Conservation (phyloP, 176 grass and related monocot species). For the Dendrocalamus sinicus region DNA sequence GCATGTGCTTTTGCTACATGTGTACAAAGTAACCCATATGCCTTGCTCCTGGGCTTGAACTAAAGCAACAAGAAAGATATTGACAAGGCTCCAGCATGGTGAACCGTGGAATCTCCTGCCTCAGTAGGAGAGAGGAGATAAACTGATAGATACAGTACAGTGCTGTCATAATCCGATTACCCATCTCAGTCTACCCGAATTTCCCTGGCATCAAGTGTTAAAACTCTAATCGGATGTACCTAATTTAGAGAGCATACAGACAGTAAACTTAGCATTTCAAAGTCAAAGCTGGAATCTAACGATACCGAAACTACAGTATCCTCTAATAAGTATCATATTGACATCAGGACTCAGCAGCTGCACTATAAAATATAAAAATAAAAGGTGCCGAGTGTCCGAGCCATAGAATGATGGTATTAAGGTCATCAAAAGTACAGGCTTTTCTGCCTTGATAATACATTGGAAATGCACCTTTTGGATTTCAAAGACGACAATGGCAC, state of each 20-base stretch:
- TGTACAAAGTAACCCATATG: constrained; percentile 8
- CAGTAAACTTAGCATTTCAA: neutral
- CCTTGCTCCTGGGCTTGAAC: neutral
- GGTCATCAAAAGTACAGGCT: neutral
- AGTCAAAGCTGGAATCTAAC: neutral
- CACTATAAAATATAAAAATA: neutral
- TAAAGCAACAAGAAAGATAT: neutral
- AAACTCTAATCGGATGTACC: neutral
- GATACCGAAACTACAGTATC: neutral
- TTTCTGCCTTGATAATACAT: neutral
- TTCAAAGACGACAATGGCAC: neutral
- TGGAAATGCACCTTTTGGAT: neutral
- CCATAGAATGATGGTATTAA: neutral
- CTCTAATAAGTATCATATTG: neutral
- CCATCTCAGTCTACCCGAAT: neutral
- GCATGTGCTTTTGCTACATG: constrained; percentile 20
- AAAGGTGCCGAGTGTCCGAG: neutral
- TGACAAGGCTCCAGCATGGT: constrained; percentile 30
- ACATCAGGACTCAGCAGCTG: constrained; percentile 11
- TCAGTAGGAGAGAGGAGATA: constrained; percentile 5
- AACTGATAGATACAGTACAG: neutral
- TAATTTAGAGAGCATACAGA: constrained; percentile 7
- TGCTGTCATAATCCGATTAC: neutral
- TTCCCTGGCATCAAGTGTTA: neutral
- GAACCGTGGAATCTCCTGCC: constrained; percentile 23